phyloP scores from a whole-genome alignment of 192 early-diverging fungal species.

The Backusella liffmaniae region DNA sequence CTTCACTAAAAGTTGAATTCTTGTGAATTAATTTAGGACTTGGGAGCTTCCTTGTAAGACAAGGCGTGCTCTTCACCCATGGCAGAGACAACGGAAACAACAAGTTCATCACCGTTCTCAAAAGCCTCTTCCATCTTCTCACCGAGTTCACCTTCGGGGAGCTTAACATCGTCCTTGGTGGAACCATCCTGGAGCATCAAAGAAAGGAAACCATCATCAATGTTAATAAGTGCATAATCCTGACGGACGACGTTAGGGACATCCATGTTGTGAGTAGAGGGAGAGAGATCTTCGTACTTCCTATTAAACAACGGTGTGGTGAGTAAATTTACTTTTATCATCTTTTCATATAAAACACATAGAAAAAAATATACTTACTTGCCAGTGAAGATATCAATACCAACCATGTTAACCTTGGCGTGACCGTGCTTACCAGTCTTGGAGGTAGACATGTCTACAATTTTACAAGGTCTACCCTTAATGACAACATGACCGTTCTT shows the following conservation, averaged over 20 bases:
- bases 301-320: slow-evolving; percentile 7
- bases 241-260: slow-evolving; percentile 91
- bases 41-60: slow-evolving; percentile 45
- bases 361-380: slow-evolving; percentile 45
- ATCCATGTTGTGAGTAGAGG: slow-evolving; percentile 99
- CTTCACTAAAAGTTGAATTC: not conserved
- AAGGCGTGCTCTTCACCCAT: slow-evolving; percentile 94
- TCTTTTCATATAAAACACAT: not conserved
- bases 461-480: slow-evolving; percentile 99
- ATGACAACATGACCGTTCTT: slow-evolving; percentile 98
- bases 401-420: slow-evolving; percentile 98
- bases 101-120: slow-evolving; percentile 68
- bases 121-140: slow-evolving; percentile 72
- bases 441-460: slow-evolving; percentile 99
- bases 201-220: slow-evolving; percentile 89
- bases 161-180: slow-evolving; percentile 96
- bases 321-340: not conserved
- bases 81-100: slow-evolving; percentile 81
- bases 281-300: slow-evolving; percentile 98
- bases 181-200: slow-evolving; percentile 76
- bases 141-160: slow-evolving; percentile 86
- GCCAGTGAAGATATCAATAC: slow-evolving; percentile 95
- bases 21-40: slow-evolving; percentile 2
- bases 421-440: slow-evolving; percentile 99
- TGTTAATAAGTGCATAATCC: slow-evolving; percentile 84